Evolutionary conservation across 2,329 filamentous ascomycete genomes (phyloP), one percentile per base, ranked within the genome.

Genomic region (Trichoderma cornu-damae): DNA sequence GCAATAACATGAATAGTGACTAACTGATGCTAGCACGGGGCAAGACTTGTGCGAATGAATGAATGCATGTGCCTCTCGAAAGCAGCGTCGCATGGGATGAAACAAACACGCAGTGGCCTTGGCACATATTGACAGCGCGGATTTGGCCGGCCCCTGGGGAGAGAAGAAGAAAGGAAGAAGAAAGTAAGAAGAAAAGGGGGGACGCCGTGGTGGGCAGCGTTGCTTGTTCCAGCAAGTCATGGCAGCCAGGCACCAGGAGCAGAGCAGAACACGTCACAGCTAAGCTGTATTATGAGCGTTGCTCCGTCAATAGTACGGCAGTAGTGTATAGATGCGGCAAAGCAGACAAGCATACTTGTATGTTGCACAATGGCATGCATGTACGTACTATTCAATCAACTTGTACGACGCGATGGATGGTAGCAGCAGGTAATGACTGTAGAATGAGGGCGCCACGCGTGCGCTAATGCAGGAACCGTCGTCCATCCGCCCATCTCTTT

Each of bases 401-500:
- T n/a, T n/a, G n/a, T n/a, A n/a, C n/a, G n/a, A n/a, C n/a, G n/a
- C n/a, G n/a, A n/a, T n/a, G n/a, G n/a, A n/a, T n/a, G n/a, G n/a
- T n/a, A n/a, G n/a, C n/a, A n/a, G n/a, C n/a, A n/a, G n/a, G n/a
- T n/a, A n/a, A n/a, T n/a, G n/a, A n/a, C n/a, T n/a, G 14, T 34
- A 16, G 26, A 40, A 12, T 32, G 28, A n/a, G 34, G 24, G 32
- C 56, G 49, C 56, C 53, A 35, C 24, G 28, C 32, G 18, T 22
- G 51, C 60, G 59, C 62, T 64, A 62, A 61, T 61, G 62, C 62
- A 64, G 62, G 62, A 62, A 64, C 64, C 60, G 61, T 61, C 43
- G 16, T 48, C 54, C 58, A 57, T 56, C 59, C 40, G 53, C 49
- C 44, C 62, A 34, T 49, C 37, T 46, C 22, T 34, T 22, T 18